Percentiles rank a stretch among this genome's conserved stretches.
Conservation (phyloP, 805 yeast genomes). For the Ogataea neopini region DNA sequence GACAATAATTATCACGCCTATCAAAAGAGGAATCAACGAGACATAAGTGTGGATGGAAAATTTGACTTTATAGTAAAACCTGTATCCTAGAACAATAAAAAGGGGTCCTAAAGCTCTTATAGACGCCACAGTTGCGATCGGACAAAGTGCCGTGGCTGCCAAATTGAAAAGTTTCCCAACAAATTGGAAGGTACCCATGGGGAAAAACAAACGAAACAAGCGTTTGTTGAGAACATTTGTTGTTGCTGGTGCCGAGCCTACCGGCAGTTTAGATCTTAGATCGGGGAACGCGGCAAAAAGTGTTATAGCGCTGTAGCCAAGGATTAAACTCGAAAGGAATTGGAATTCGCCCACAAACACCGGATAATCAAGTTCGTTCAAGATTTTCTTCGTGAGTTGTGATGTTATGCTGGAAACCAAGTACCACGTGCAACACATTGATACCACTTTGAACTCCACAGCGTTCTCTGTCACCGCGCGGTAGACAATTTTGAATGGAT, state of each 20-base stretch:
- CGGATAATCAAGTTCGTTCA: slow-evolving; percentile 59
- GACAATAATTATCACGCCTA: slow-evolving; percentile 55
- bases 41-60: slow-evolving; percentile 53
- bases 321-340: slow-evolving; percentile 49
- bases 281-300: slow-evolving; percentile 13
- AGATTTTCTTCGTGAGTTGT: slow-evolving; percentile 58
- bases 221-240: slow-evolving; percentile 33
- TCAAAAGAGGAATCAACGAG: slow-evolving; percentile 51
- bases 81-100: slow-evolving; percentile 57
- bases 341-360: slow-evolving; percentile 66
- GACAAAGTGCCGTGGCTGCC: slow-evolving; percentile 63
- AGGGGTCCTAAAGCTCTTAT: slow-evolving; percentile 69
- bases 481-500: background rate
- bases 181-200: slow-evolving; percentile 67
- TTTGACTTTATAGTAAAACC: slow-evolving; percentile 48
- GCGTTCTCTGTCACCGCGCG: slow-evolving; percentile 3
- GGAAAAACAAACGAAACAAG: slow-evolving; percentile 52
- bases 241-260: slow-evolving; percentile 52
- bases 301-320: slow-evolving; percentile 22
- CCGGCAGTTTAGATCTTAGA: slow-evolving; percentile 43
- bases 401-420: slow-evolving; percentile 62
- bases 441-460: slow-evolving; percentile 38
- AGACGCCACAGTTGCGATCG: slow-evolving; percentile 70
- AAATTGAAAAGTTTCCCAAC: slow-evolving; percentile 63
- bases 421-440: slow-evolving; percentile 61